Conservation (phyloP, 2,329 filamentous ascomycete genomes). For the Cladosporium halotolerans region DNA sequence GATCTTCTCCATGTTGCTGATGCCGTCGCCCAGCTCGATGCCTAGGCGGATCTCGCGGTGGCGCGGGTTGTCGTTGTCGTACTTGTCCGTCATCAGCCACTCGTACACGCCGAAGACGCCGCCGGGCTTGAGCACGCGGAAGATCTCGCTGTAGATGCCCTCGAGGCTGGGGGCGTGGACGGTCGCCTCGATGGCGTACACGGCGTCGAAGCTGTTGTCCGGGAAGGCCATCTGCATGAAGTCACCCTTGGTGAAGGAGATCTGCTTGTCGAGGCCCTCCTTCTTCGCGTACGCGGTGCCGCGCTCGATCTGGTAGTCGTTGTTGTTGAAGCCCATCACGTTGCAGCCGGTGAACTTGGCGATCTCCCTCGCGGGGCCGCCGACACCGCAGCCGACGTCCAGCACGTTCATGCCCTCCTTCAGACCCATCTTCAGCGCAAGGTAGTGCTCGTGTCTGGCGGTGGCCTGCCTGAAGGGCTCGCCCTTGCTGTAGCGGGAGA, state of each 20-base stretch:
- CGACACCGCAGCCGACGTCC: conserved; percentile 95
- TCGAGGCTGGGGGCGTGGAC: conserved; percentile 87
- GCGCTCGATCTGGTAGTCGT: conserved; percentile 96
- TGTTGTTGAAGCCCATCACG: conserved; percentile 93
- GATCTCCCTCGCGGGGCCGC: conserved; percentile 90
- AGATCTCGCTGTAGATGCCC: conserved; percentile 91
- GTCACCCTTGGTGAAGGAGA: conserved; percentile 87
- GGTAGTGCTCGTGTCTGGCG: conserved; percentile 94
- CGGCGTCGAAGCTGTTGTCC: conserved; percentile 85
- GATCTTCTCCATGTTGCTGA: conserved; percentile 93
- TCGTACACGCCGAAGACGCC: conserved; percentile 96
- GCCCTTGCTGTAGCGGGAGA: conserved; percentile 83
- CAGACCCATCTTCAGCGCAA: conserved; percentile 82
- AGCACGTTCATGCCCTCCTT: conserved; percentile 82
- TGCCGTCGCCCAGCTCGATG: conserved; percentile 93
- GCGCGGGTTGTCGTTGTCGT: conserved; percentile 79
- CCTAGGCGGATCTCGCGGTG: conserved; percentile 88
- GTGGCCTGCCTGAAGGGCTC: conserved; percentile 89
- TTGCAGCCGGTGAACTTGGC: conserved; percentile 90
- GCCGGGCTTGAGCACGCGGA: conserved; percentile 90
- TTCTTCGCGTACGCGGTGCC: conserved; percentile 78
- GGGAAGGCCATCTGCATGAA: conserved; percentile 99
- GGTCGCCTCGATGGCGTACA: conserved; percentile 96
- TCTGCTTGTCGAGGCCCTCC: conserved; percentile 72
- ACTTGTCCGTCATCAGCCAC: conserved; percentile 96